Evolutionary conservation across 805 yeast genomes (phyloP), one percentile per base, ranked within the genome.

Genomic region (Metschnikowia dekortorum): DNA sequence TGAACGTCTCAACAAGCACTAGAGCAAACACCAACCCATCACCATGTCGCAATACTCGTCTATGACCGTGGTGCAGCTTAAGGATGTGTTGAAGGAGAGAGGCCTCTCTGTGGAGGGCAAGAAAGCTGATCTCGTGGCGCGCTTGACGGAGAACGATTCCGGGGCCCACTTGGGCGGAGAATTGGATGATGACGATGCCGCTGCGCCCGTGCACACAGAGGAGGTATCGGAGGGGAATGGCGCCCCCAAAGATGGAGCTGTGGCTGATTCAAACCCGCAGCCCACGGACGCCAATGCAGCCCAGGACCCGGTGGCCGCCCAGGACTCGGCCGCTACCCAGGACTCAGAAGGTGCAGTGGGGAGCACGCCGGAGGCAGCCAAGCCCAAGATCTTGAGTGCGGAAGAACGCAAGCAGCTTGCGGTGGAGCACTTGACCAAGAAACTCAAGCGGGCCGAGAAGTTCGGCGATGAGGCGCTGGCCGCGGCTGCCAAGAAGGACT

Each of bases 41-140:
- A 49, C 40, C 50, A 81, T 82, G 84, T 56, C 81, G 14, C 76
- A 76, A 9, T 85, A 83, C 64, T 63, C 81, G n/a, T 62, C 83
- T n/a, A 76, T 81, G 55, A 85, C 91, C 2, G 97, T 90, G 46
- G 83, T 85, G 16, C 96, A 90, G 72, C 78, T 92, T 67, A 91
- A 88, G 65, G 96, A 87, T 54, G 61, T 80, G 50, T 77, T 92
- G 59, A 84, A 85, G 59, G 68, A 76, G 22, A 82, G 83, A 53
- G 86, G 85, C 1, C 77, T 92, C 46, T 66, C 94, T 2, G 73
- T 75, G 6, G 79, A 79, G 37, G 98, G 98, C 22, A 83, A 88
- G 59, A 92, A 92, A 67, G 83, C 85, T 39, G 97, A 89, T 47
- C 71, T 87, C 57, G 72, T 87, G 50, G 79, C 79, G 13, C 78